These are phyloP conservation scores for Leishmania arabica DNA, from an alignment of 208 protist species.

Conservation along the genomic window DNA sequence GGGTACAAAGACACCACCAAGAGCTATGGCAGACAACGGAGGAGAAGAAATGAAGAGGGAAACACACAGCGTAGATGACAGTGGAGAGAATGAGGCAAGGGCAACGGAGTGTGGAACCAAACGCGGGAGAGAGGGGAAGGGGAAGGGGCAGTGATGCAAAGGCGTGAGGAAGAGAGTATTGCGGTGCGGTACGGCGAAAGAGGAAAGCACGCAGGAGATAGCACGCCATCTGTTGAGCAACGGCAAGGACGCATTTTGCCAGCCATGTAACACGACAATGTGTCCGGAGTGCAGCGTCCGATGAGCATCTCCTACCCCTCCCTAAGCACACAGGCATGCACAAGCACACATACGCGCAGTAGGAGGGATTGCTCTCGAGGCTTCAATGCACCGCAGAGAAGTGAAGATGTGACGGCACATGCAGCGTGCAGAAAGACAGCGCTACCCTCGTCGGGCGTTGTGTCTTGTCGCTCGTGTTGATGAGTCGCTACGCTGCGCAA, in stretches of 20 bases:
- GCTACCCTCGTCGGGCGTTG: background rate
- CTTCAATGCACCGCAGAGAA: background rate
- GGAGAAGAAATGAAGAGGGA: background rate
- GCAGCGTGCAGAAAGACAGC: background rate
- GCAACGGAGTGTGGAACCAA: background rate
- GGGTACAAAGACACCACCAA: background rate
- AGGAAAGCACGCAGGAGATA: background rate
- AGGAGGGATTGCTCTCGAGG: background rate
- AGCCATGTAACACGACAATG: background rate
- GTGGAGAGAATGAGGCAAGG: background rate
- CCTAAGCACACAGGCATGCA: background rate
- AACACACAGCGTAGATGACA: too few relatives aligned
- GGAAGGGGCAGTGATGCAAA: background rate
- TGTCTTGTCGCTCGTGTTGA: background rate
- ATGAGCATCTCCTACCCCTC: background rate
- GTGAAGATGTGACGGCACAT: background rate
- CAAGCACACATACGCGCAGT: background rate
- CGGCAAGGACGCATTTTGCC: background rate
- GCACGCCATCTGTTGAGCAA: background rate
- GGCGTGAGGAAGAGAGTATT: background rate
- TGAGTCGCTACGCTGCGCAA: background rate
- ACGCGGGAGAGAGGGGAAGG: conserved; percentile 6
- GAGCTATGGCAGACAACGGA: background rate
- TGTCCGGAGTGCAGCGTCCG: background rate
- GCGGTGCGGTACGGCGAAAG: background rate